Evolutionary conservation across 2,329 filamentous ascomycete species (phyloP).

Genomic region (Phaeosphaeriaceae sp.): DNA sequence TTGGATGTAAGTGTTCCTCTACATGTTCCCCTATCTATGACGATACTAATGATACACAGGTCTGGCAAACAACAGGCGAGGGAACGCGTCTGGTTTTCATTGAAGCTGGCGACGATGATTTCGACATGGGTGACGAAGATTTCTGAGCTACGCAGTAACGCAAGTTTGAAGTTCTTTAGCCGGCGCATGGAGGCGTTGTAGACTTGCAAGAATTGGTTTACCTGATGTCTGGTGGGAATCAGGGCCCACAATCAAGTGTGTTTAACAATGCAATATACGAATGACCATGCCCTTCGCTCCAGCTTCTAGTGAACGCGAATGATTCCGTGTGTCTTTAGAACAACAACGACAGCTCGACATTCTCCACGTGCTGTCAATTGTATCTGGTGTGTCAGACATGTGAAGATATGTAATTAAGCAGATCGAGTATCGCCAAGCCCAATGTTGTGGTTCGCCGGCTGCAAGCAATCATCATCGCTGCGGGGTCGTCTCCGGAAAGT

Average conservation of each 20-base stretch:
- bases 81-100: slow-evolving; percentile 64
- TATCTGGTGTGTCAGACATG: no score
- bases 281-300: slow-evolving; percentile 6
- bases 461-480: slow-evolving; percentile 20
- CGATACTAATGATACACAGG: slow-evolving; percentile 50
- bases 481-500: slow-evolving; percentile 23
- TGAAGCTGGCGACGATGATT: slow-evolving; percentile 58
- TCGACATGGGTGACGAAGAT: slow-evolving; percentile 51
- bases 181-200: slow-evolving; percentile 38
- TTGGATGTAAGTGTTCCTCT: slow-evolving; percentile 76
- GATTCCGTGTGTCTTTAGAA: neutral
- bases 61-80: slow-evolving; percentile 64
- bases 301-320: neutral
- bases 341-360: no score
- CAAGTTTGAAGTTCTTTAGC: slow-evolving; percentile 21
- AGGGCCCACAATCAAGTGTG: neutral
- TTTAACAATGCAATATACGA: slow-evolving; percentile 10
- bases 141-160: slow-evolving; percentile 30
- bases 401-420: neutral
- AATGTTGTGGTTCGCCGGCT: slow-evolving; percentile 5
- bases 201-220: slow-evolving; percentile 10
- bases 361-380: no score
- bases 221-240: neutral
- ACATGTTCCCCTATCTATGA: neutral
- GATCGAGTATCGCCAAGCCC: slow-evolving; percentile 14